These are phyloP conservation scores for Stephania japonica DNA, from an alignment of 164 flowering plant species.

Conservation along the genomic window DNA sequence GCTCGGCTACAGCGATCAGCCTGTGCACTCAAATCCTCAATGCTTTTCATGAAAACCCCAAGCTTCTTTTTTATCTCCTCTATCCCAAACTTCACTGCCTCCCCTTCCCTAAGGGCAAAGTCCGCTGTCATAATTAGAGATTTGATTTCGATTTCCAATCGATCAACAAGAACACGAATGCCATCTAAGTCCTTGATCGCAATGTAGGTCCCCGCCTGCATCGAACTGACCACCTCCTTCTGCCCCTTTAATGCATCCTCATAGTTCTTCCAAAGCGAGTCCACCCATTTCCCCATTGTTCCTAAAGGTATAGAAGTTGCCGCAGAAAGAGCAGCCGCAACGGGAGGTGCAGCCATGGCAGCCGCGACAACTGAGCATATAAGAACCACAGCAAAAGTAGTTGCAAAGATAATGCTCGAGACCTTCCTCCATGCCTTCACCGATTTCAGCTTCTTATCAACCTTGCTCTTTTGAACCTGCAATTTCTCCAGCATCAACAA, in stretches of 20 bases:
- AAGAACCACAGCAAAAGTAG: constrained; percentile 57
- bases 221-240: constrained; percentile 48
- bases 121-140: constrained; percentile 46
- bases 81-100: constrained; percentile 52
- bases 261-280: constrained; percentile 60
- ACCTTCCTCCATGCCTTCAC: constrained; percentile 62
- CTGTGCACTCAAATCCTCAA: constrained; percentile 51
- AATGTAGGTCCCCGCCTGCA: constrained; percentile 52
- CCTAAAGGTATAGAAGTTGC: constrained; percentile 77
- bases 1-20: constrained; percentile 61
- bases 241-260: constrained; percentile 53
- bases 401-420: constrained; percentile 54
- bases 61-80: constrained; percentile 71
- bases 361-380: constrained; percentile 88
- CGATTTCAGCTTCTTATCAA: constrained; percentile 58
- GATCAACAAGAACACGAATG: constrained; percentile 55
- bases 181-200: constrained; percentile 64
- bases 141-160: constrained; percentile 48
- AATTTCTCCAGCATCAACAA: constrained; percentile 49
- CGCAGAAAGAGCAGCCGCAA: constrained; percentile 68
- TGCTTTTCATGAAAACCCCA: constrained; percentile 45
- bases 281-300: constrained; percentile 75
- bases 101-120: constrained; percentile 48
- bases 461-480: constrained; percentile 44
- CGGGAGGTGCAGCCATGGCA: constrained; percentile 75